Percentiles rank a stretch among this genome's conserved stretches.
Evolutionary conservation across 2,329 filamentous ascomycete genomes (phyloP).

Genomic region (Neospermospora avenae): DNA sequence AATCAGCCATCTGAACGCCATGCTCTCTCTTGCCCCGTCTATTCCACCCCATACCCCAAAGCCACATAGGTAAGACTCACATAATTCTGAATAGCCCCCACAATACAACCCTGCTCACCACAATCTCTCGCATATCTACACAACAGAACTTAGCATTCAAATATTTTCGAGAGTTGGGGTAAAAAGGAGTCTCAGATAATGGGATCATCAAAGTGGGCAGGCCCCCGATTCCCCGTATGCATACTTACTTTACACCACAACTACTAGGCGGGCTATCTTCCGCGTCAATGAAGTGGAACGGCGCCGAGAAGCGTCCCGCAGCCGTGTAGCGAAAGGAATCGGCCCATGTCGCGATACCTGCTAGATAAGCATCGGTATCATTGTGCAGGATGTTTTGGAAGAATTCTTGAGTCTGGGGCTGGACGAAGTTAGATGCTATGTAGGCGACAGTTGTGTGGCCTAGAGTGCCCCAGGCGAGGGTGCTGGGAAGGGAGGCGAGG

Average conservation of each 20-base stretch:
- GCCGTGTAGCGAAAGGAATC: constrained; percentile 60
- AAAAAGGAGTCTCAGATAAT: too few relatives aligned
- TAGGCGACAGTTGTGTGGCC: constrained; percentile 66
- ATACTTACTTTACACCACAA: constrained; percentile 58
- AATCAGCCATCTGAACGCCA: neutral
- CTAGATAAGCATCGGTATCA: constrained; percentile 55
- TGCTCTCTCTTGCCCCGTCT: neutral
- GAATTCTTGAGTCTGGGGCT: constrained; percentile 51
- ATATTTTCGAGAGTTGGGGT: too few relatives aligned
- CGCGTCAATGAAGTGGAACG: constrained; percentile 68
- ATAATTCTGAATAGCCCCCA: constrained; percentile 41
- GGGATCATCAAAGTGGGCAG: too few relatives aligned
- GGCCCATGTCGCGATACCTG: constrained; percentile 63
- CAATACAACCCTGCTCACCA: constrained; percentile 58
- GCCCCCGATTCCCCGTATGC: too few relatives aligned
- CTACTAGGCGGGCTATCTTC: constrained; percentile 56
- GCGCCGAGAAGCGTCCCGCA: constrained; percentile 58
- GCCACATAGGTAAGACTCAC: too few relatives aligned
- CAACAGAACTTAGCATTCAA: too few relatives aligned
- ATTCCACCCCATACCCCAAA: neutral
- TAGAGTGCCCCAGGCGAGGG: constrained; percentile 40
- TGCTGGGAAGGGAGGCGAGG: constrained; percentile 12
- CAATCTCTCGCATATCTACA: constrained; percentile 62
- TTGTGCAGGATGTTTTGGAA: constrained; percentile 57
- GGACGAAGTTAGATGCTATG: constrained; percentile 58